Evolutionary conservation across 2,329 filamentous ascomycete genomes (phyloP), one percentile per base, ranked within the genome.

Genomic region (Trichoderma sp.): DNA sequence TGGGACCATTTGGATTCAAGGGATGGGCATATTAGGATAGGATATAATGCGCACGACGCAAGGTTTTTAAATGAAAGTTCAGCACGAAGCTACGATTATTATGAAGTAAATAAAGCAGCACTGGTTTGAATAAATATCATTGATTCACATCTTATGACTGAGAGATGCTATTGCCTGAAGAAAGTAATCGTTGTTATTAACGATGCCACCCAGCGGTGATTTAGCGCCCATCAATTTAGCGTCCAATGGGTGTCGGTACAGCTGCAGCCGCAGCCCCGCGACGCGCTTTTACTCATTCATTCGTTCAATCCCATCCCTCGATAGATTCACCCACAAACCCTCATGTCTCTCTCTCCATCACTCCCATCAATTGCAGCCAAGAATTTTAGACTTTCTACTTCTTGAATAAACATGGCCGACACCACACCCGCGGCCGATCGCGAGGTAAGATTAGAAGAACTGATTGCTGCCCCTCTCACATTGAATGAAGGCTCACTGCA

Each of bases 351-450:
- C 61, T 16, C 37, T 26, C n/a, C 34, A 21, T n/a, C 63, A 58
- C n/a, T 55, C 46, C 14, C 46, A 16, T 32, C 34, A 46, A 8
- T 24, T 4, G 21, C 51, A 4, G 24, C 49, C 21, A 7, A 49
- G 16, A 18, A 30, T 8, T 30, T 3, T 5, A 49, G 4, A n/a
- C 28, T 11, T 56, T 28, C 1, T 1, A n/a, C n/a, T n/a, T n/a
- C n/a, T n/a, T n/a, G n/a, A 16, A 39, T 13, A 26, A 51, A 21
- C 26, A 81, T 82, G 80, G 75, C 76, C 0, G 79, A 81, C 64
- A 61, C 73, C 21, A 70, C 75, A 0, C 70, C 70, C 32, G 77
- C 79, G 34, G 75, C 81, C 14, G 78, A 80, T 52, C 74, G 79
- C 59, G 80, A 82, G 70, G 81, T 80, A 74, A 21, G 63, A 37